Evolutionary conservation across 2,329 filamentous ascomycete genomes (phyloP), one percentile per base, ranked within the genome.

Genomic region (Pseudomassariella vexata): DNA sequence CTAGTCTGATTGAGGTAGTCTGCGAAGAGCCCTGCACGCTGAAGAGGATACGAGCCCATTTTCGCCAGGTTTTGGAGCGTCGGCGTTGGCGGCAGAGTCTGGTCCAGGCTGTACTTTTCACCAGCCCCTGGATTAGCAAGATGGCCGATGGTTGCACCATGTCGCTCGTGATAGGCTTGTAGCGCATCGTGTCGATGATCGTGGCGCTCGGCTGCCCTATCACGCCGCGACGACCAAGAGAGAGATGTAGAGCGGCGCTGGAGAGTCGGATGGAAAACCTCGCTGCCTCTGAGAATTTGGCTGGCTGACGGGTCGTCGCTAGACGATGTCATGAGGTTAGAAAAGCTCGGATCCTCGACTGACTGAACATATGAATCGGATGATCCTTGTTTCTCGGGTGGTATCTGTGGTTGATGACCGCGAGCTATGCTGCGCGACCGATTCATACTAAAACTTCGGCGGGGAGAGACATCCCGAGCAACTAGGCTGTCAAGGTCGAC

Each of bases 251-350:
- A 70, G 8, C 66, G 64, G 17, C 63, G 68, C 9, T 34, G 23
- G 49, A 88, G 74, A 0, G 82, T 85, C 11, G 87, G 87, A 44
- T 84, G 79, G 49, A 98, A 96, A 7, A 95, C 83, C 46, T 92
- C 86, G 46, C 88, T 95, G 20, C 85, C 79, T 32, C 77, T 75
- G 7, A 98, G 63, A 22, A 96, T 95, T 56, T 95, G 88, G 53
- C 90, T 96, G 3, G 85, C 90, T 4, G 89, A 94, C 28, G 82
- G 80, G 36, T 89, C 85, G 24, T 89, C 83, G 33, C 73, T 76
- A 1, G 77, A 79, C 4, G 83, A 85, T 4, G 79, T 68, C 2
- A 82, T 68, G 19, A 81, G 64, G 3, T 79, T 85, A 1, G 84
- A 89, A 35, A 83, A 57, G 49, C 80, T 86, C 1, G 79, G 82